Base-by-base conservation (phyloP, 805 yeast species). In the Metschnikowia vanudenii region DNA sequence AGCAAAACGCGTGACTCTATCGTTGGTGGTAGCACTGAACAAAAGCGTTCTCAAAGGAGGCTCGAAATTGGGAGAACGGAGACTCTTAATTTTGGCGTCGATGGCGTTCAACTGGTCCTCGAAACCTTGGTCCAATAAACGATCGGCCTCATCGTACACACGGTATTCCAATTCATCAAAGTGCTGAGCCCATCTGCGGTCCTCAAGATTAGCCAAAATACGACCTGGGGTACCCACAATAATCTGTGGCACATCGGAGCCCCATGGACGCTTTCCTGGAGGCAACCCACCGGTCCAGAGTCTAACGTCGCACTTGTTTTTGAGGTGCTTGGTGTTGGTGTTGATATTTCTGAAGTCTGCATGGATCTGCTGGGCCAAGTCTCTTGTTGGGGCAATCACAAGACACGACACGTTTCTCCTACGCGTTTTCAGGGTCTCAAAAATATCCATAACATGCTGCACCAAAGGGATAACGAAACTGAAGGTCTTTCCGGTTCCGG, bases 401-500 rank as follows among this genome's bases (percentile, higher is more conserved):
- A 91, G 76, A 28, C 89, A 61, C 16, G 57, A 53, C 3, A 65
- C 64, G 42, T 59, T 58, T 10, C 54, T 74, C 53, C 77, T 72
- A 42, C 28, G 54, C 12, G 13, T 17, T n/a, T 29, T 32, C n/a
- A 69, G 53, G 20, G 24, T n/a, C 4, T 43, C 36, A 30, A 41
- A 38, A n/a, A 49, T 34, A 60, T 69, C 67, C 59, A 70, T 53
- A 48, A 76, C 67, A 38, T 79, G 76, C 60, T 88, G 85, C 38
- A 88, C 68, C 11, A 87, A 69, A 2, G 97, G 97, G 36, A 91
- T 72, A 50, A 91, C 84, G 64, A 88, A 90, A 0, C 97, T 95
- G 52, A 87, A 80, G 0, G 97, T 90, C 64, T 90, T 90, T 59
- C 97, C 97, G 2, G 97, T 90, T 63, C 97, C 97, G 3, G 97